A percentile compares a stretch with the other conserved stretches of the same genome.
phyloP scores from a whole-genome alignment of 2,329 filamentous ascomycete species.

The Botrytis tulipae region DNA sequence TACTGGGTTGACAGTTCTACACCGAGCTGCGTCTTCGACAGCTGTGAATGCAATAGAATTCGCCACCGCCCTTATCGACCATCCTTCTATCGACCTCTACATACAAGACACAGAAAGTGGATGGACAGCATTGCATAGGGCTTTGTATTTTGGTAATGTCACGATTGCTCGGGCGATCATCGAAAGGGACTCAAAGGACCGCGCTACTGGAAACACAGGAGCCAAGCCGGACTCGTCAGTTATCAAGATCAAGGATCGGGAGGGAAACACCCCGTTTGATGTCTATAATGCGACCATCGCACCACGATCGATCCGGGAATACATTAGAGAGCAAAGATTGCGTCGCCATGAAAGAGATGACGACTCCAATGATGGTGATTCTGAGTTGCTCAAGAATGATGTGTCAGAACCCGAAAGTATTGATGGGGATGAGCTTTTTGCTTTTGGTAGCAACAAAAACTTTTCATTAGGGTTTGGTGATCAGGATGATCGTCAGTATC shows the following conservation, averaged over 20 bases:
- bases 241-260: conserved; percentile 93
- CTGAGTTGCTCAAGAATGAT: neutral
- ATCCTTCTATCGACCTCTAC: conserved; percentile 82
- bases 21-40: conserved; percentile 78
- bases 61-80: conserved; percentile 74
- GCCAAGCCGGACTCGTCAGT: conserved; percentile 65
- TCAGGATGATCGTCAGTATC: conserved; percentile 89
- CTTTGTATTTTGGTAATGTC: conserved; percentile 86
- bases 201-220: conserved; percentile 47
- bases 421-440: conserved; percentile 80
- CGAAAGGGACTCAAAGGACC: conserved; percentile 62
- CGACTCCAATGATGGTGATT: conserved; percentile 45
- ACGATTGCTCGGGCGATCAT: conserved; percentile 81
- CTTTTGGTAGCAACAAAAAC: conserved; percentile 97
- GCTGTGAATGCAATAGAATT: conserved; percentile 69
- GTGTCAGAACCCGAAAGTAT: conserved; percentile 36
- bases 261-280: conserved; percentile 93
- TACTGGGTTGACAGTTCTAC: conserved; percentile 76
- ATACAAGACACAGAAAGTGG: conserved; percentile 86
- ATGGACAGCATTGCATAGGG: conserved; percentile 92
- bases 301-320: conserved; percentile 61
- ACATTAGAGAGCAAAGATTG: conserved; percentile 19
- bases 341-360: conserved; percentile 19
- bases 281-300: conserved; percentile 86
- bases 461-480: conserved; percentile 91